Conservation (phyloP, 176 grass and related monocot species). For the Eremochloa ophiuroides region DNA sequence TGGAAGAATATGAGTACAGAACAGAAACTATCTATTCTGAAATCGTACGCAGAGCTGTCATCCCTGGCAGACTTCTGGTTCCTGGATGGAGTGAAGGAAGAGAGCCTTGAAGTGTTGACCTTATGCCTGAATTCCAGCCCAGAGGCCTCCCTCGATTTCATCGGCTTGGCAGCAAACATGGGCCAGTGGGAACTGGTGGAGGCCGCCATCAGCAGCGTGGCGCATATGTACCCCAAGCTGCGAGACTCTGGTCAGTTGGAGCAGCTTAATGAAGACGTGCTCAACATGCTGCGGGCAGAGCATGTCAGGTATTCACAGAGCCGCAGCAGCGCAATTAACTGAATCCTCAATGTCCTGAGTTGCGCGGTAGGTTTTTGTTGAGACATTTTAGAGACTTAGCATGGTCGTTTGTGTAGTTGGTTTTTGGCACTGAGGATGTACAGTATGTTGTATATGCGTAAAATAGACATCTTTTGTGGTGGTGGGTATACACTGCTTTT, state of each 20-base stretch:
- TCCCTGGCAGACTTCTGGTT: slow-evolving; percentile 83
- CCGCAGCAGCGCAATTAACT: neutral
- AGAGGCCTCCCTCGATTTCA: slow-evolving; percentile 29
- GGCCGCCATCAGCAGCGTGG: slow-evolving; percentile 34
- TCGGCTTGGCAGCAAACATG: slow-evolving; percentile 35
- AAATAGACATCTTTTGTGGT: neutral
- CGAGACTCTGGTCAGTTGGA: slow-evolving; percentile 53
- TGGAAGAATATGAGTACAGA: slow-evolving; percentile 47
- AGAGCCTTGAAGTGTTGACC: slow-evolving; percentile 29
- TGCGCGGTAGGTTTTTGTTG: neutral
- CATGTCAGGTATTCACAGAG: slow-evolving; percentile 42
- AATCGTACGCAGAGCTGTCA: slow-evolving; percentile 53
- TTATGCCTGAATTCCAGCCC: slow-evolving; percentile 37
- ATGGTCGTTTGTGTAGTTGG: neutral
- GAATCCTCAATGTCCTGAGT: neutral
- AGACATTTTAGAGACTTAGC: neutral
- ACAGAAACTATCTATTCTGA: slow-evolving; percentile 39
- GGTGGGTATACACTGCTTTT: neutral
- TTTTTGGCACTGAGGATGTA: neutral
- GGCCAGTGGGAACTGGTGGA: slow-evolving; percentile 65
- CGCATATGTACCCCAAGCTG: slow-evolving; percentile 59
- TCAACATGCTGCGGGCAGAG: slow-evolving; percentile 61
- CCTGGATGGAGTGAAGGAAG: slow-evolving; percentile 61
- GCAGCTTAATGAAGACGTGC: slow-evolving; percentile 53
- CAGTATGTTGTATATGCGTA: neutral